A percentile compares a stretch with the other conserved stretches of the same genome.
Evolutionary conservation across 345 rosid genomes (phyloP).

Genomic region (Linum usitatissimum): DNA sequence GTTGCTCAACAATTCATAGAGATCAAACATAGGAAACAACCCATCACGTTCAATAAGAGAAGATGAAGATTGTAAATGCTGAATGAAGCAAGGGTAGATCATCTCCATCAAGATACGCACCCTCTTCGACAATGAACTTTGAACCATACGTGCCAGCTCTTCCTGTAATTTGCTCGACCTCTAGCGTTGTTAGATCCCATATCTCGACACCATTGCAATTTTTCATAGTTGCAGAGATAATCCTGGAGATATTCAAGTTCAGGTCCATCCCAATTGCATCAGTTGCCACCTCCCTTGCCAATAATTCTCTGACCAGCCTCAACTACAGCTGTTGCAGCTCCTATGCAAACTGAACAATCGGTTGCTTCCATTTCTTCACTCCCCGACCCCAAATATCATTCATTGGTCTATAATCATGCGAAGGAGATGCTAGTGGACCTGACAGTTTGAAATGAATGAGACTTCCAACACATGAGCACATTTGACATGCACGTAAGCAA

Average conservation of each 20-base stretch:
- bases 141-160: slow-evolving; percentile 91
- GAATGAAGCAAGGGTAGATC: slow-evolving; percentile 79
- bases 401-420: too few species aligned
- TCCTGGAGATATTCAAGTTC: slow-evolving; percentile 80
- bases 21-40: slow-evolving; percentile 71
- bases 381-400: too few species aligned
- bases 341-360: too few species aligned
- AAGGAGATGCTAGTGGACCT: too few species aligned
- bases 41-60: slow-evolving; percentile 76
- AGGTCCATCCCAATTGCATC: slow-evolving; percentile 99
- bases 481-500: too few species aligned
- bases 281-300: slow-evolving; percentile 94
- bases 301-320: slow-evolving; percentile 29
- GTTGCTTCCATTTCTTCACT: too few species aligned
- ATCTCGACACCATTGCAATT: slow-evolving; percentile 66
- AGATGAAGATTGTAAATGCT: slow-evolving; percentile 51
- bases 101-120: slow-evolving; percentile 51
- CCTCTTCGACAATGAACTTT: slow-evolving; percentile 74
- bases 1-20: slow-evolving; percentile 5
- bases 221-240: slow-evolving; percentile 64
- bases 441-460: too few species aligned
- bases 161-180: slow-evolving; percentile 95
- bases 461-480: too few species aligned
- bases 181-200: slow-evolving; percentile 62
- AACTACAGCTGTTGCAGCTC: too few species aligned